Base-by-base conservation (phyloP, 441 rosid genomes). In the Biscutella laevigata region DNA sequence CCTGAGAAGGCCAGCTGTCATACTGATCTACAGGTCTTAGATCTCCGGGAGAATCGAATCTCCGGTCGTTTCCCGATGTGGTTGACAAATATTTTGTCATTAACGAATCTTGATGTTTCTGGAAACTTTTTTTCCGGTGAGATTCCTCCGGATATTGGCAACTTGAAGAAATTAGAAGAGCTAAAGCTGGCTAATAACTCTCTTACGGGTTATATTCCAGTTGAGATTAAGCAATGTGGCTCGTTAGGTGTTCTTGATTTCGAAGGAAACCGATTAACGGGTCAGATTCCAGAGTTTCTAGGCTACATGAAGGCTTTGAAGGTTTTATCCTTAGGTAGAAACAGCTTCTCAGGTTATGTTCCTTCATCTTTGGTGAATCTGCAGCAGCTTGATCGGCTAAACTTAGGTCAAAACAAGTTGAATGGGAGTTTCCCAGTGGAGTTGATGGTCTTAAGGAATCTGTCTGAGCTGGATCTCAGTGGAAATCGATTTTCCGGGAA, bases 401-500 rank as follows among this genome's bases (percentile, higher is more conserved):
- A 68, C 60, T 74, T 88, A 38, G 73, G 84, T 22, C 47, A 59
- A 12, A 85, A 83, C 62, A 64, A 57, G 51, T 70, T 91, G 74
- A 76, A 51, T 25, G 98, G 96, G 29, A 69, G 72, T 29, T 74
- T 88, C 34, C 94, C 95, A 0, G 77, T 49, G 61, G 91, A 71
- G 79, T 54, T 85, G 15, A 61, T 77, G 74, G 69, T 66, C 2
- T 59, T 86, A 66, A 72, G 61, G 35, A 86, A 75, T 64, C 71
- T 92, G 66, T 86, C 78, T 7, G 64, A 74, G 4, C 65, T 92
- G 72, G 88, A 85, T 70, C 75, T 92, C 9, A 86, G 95, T 33
- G 70, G 76, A 14, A 92, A 92, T 59, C 61, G 26, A 43, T 81
- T 88, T 61, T 73, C 74, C 0, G 94, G 99, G 19, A 71, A 74